Base-by-base conservation (phyloP, 164 flowering plant genomes). In the Akebia trifoliata region DNA sequence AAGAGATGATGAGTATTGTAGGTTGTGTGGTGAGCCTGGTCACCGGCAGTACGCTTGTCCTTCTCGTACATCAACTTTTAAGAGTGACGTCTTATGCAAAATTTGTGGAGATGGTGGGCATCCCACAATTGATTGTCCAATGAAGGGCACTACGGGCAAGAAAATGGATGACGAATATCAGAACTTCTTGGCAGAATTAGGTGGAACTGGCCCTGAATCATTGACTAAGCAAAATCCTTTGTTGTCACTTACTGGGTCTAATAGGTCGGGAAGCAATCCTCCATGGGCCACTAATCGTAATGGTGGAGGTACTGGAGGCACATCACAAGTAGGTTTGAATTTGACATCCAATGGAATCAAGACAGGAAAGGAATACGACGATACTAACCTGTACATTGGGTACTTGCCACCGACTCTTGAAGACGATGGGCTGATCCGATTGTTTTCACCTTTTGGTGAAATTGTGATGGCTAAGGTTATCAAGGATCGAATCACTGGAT, bases 51-150 rank as follows among this genome's bases (percentile, higher is more conserved):
- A 73, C 73, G 95, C 98, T 0, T 88, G 98, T 57, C 98, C 98
- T 38, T 73, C 95, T 1, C 80, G 96, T 0, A 61, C 77, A 2
- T 69, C 90, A 0, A 89, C 96, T 5, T 92, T 85, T 61, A 92
- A 92, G 79, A 89, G 95, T 69, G 96, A 89, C 61, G 98, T 92
- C 30, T 69, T 79, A 1, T 92, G 96, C 63, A 85, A 85, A 72
- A 81, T 83, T 21, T 92, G 98, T 74, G 98, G 98, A 56, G 95
- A 89, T 63, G 96, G 96, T 38, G 98, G 98, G n/a, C 98, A 92
- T 30, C 96, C 96, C 0, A 89, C 95, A 21, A 92, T 85, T 61
- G 98, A 92, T 67, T 92, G 98, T 59, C 98, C 96, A 0, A 74
- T 86, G 72, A 92, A 92, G 69, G 85, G 85, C n/a, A 77, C 86